phyloP scores from a whole-genome alignment of 2,329 filamentous ascomycete species.

The Cordyceps tenuipes region DNA sequence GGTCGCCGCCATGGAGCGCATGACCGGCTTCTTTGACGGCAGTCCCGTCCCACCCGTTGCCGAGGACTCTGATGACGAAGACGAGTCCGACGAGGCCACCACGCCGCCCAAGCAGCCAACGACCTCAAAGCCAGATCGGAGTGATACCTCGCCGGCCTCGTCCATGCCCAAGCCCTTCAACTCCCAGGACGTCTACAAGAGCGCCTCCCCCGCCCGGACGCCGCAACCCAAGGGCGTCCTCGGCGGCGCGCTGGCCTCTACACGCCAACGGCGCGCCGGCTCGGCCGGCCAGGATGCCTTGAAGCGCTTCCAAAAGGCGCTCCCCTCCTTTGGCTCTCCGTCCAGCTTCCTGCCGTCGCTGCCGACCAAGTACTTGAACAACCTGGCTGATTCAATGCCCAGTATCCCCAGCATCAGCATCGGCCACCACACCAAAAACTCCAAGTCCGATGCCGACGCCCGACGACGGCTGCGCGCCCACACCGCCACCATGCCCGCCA shows the following conservation, averaged over 20 bases:
- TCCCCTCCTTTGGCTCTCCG: conserved; percentile 40
- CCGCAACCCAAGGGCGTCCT: conserved; percentile 26
- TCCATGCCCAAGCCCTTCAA: conserved; percentile 12
- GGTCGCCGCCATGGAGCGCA: conserved; percentile 43
- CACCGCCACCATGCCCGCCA: not conserved
- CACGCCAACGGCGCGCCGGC: conserved; percentile 40
- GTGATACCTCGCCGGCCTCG: not conserved
- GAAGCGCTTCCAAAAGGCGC: conserved; percentile 46
- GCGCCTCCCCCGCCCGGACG: not conserved
- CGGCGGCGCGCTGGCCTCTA: conserved; percentile 38
- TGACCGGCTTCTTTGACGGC: conserved; percentile 19
- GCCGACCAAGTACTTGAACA: conserved; percentile 19
- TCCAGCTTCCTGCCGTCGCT: conserved; percentile 33
- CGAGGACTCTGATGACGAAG: conserved; percentile 14
- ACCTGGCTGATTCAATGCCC: conserved; percentile 14
- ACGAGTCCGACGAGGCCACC: conserved; percentile 14
- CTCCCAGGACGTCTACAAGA: conserved; percentile 6
- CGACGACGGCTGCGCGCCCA: not conserved
- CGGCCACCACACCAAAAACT: conserved; percentile 14
- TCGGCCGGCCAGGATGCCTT: conserved; percentile 51
- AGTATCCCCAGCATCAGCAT: conserved; percentile 13
- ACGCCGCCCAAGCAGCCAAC: not conserved
- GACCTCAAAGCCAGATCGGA: not conserved
- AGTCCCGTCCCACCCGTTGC: conserved; percentile 13
- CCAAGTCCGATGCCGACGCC: not conserved